Percentiles rank a stretch among this genome's conserved stretches.
Conservation (phyloP, 371 early-diverging fungal genomes). For the Synchytrium microbalum region DNA sequence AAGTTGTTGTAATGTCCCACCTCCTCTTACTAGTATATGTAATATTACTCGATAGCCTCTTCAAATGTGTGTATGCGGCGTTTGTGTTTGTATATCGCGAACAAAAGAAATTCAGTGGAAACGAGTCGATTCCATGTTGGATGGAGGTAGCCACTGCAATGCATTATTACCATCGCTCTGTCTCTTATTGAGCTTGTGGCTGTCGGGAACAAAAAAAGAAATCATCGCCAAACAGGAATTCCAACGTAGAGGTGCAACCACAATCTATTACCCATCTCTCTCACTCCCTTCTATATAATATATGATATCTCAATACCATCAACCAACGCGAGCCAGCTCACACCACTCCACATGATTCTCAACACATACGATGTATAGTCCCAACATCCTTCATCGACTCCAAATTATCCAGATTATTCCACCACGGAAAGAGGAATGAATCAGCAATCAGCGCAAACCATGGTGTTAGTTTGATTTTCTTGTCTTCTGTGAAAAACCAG, state of each 20-base stretch:
- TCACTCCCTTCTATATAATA: neutral
- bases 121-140: neutral
- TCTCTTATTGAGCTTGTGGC: neutral
- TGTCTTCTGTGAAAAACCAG: slow-evolving; percentile 33
- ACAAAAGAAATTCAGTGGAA: neutral
- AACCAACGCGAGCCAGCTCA: no score
- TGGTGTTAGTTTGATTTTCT: slow-evolving; percentile 66
- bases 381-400: slow-evolving; percentile 53
- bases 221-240: neutral
- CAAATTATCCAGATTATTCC: slow-evolving; percentile 74
- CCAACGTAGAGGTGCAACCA: neutral
- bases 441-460: slow-evolving; percentile 93
- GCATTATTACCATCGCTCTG: neutral
- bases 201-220: neutral
- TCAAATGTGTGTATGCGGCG: neutral
- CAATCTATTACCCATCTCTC: neutral
- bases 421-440: slow-evolving; percentile 89
- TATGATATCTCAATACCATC: no score
- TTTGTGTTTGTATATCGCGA: neutral
- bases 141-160: neutral
- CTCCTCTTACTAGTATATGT: no score
- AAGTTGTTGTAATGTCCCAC: no score
- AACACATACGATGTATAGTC: slow-evolving; percentile 69
- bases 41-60: neutral
- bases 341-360: no score